These are phyloP conservation scores for Thalassiosira ordinaria DNA, from an alignment of 352 stramenopile species.

Conservation along the genomic window DNA sequence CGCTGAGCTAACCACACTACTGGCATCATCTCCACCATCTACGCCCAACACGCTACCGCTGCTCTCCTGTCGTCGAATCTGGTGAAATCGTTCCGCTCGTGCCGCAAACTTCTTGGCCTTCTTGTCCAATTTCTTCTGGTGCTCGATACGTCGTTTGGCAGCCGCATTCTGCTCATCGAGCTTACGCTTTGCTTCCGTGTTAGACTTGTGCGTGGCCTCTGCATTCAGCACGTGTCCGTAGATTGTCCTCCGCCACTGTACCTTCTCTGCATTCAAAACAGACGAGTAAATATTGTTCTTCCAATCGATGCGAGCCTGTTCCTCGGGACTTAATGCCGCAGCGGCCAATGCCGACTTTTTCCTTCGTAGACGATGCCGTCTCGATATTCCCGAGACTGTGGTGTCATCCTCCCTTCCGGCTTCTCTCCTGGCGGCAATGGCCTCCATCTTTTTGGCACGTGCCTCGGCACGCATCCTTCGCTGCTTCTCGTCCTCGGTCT, in stretches of 20 bases:
- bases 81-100: conserved; percentile 45
- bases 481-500: conserved; percentile 54
- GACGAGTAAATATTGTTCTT: conserved; percentile 36
- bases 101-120: conserved; percentile 56
- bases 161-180: conserved; percentile 46
- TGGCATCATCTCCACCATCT: conserved; percentile 27
- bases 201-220: conserved; percentile 32
- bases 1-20: conserved; percentile 36
- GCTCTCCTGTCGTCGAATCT: conserved; percentile 47
- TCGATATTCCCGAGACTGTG: conserved; percentile 55
- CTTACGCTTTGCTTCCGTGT: conserved; percentile 31
- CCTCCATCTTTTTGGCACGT: conserved; percentile 57
- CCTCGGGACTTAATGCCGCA: conserved; percentile 37
- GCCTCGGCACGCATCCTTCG: conserved; percentile 39
- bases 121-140: conserved; percentile 42
- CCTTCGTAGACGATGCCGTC: conserved; percentile 44
- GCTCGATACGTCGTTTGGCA: conserved; percentile 26
- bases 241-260: conserved; percentile 37
- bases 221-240: conserved; percentile 44
- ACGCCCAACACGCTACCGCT: conserved; percentile 18
- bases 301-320: conserved; percentile 49
- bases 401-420: conserved; percentile 38
- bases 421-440: conserved; percentile 39
- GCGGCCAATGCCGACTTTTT: conserved; percentile 60
- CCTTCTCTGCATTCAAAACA: conserved; percentile 52